Percentiles rank a stretch among this genome's conserved stretches.
Conservation (phyloP, 176 grass and related monocot genomes). For the Luzula sylvatica region DNA sequence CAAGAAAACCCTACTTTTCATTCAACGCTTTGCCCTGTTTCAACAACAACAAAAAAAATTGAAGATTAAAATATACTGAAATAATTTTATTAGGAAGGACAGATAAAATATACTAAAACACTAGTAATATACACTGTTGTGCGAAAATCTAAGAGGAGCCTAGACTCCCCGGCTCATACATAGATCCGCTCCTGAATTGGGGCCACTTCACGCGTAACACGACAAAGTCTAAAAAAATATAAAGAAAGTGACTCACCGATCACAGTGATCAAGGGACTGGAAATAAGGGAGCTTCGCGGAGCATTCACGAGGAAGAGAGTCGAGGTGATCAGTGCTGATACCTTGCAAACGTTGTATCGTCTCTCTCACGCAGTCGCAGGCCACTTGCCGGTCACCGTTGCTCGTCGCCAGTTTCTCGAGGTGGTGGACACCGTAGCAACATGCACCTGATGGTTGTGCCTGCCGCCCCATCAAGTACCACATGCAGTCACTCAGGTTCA, state of each 20-base stretch:
- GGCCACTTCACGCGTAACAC: too few relatives aligned
- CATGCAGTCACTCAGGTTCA: constrained; percentile 19
- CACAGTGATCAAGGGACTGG: not conserved
- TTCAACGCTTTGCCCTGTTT: not conserved
- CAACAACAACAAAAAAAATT: too few relatives aligned
- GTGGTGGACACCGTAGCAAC: constrained; percentile 12
- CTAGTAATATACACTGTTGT: too few relatives aligned
- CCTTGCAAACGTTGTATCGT: not conserved
- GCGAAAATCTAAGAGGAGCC: too few relatives aligned
- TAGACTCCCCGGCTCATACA: too few relatives aligned
- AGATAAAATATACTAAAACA: too few relatives aligned
- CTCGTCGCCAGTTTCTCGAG: constrained; percentile 9
- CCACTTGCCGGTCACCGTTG: constrained; percentile 2
- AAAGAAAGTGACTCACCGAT: constrained; percentile 22
- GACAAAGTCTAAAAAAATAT: too few relatives aligned
- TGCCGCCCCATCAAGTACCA: constrained; percentile 4
- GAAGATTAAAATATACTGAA: too few relatives aligned
- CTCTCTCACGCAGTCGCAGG: constrained; percentile 21
- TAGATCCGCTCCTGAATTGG: too few relatives aligned
- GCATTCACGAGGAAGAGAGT: not conserved
- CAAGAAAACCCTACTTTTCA: not conserved
- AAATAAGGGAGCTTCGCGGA: not conserved
- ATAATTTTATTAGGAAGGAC: too few relatives aligned
- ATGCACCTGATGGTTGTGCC: not conserved
- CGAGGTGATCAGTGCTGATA: not conserved